phyloP scores from a whole-genome alignment of 139 green algal species.

The Tetradesmus obliquus region DNA sequence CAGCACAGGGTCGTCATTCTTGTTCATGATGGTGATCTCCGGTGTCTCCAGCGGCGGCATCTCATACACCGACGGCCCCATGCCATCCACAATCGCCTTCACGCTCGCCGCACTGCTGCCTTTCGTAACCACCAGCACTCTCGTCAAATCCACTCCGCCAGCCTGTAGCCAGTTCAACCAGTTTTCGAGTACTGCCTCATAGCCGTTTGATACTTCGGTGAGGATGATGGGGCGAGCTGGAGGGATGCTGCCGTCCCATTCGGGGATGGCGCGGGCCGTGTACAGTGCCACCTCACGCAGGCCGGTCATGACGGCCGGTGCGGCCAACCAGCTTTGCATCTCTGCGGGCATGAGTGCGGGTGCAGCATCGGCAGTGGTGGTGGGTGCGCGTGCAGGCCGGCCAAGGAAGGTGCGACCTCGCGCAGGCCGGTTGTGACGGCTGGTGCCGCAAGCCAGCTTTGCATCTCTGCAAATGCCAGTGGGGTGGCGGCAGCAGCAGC shows the following conservation, averaged over 20 bases:
- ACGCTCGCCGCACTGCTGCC: not conserved
- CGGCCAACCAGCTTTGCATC: not conserved
- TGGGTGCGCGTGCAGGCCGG: not conserved
- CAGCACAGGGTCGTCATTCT: not conserved
- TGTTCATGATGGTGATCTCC: not conserved
- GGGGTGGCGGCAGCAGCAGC: no score
- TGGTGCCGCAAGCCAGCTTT: not conserved
- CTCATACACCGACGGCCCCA: not conserved
- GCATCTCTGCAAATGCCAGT: not conserved
- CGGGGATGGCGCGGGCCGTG: not conserved
- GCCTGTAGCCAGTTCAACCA: not conserved
- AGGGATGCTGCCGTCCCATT: not conserved
- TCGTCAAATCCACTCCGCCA: not conserved
- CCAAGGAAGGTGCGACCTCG: not conserved
- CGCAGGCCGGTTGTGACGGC: not conserved
- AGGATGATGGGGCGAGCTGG: not conserved
- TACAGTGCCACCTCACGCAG: not conserved
- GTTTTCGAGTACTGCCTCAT: not conserved
- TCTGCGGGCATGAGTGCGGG: not conserved
- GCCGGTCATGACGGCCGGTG: not conserved
- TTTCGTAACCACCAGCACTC: not conserved
- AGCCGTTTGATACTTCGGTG: not conserved
- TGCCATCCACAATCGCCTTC: not conserved
- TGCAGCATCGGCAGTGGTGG: not conserved
- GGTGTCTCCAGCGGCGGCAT: not conserved